A percentile compares a stretch with the other conserved stretches of the same genome.
These are phyloP conservation scores for Pseudomonodictys pantanalensis DNA, from an alignment of 495 filamentous ascomycete species.

Conservation along the genomic window DNA sequence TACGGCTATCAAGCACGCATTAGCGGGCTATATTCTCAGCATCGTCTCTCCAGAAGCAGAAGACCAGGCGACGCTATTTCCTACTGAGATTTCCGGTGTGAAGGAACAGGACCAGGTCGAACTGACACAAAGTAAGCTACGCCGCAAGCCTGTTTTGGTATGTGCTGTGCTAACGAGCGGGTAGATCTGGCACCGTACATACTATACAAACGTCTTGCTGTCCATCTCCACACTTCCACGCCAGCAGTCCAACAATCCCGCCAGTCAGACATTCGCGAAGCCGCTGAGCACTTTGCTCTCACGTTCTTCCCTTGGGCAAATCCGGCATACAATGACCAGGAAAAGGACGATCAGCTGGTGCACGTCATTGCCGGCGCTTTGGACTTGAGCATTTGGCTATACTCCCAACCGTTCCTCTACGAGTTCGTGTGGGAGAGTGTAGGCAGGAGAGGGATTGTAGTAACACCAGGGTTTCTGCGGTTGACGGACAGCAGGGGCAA, in stretches of 20 bases:
- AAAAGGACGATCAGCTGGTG: slow-evolving; percentile 26
- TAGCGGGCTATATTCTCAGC: slow-evolving; percentile 14
- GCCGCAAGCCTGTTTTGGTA: background rate
- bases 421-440: slow-evolving; percentile 14
- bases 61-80: slow-evolving; percentile 8
- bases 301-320: slow-evolving; percentile 30
- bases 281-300: slow-evolving; percentile 23
- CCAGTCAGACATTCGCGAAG: slow-evolving; percentile 14
- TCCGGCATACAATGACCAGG: slow-evolving; percentile 9
- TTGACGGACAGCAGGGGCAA: background rate
- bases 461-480: slow-evolving; percentile 11
- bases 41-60: slow-evolving; percentile 5
- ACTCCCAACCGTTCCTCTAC: slow-evolving; percentile 9
- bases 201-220: slow-evolving; percentile 22
- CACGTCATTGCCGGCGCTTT: slow-evolving; percentile 13
- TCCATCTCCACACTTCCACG: slow-evolving; percentile 15
- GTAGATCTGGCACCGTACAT: slow-evolving; percentile 12
- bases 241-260: background rate
- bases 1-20: slow-evolving; percentile 18
- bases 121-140: background rate
- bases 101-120: background rate
- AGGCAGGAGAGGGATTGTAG: slow-evolving; percentile 8
- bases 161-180: background rate
- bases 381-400: slow-evolving; percentile 20
- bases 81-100: slow-evolving; percentile 13